Percentiles rank a stretch among this genome's conserved stretches.
Evolutionary conservation across 805 yeast genomes (phyloP).

Genomic region (Wickerhamomyces strasburgensis): DNA sequence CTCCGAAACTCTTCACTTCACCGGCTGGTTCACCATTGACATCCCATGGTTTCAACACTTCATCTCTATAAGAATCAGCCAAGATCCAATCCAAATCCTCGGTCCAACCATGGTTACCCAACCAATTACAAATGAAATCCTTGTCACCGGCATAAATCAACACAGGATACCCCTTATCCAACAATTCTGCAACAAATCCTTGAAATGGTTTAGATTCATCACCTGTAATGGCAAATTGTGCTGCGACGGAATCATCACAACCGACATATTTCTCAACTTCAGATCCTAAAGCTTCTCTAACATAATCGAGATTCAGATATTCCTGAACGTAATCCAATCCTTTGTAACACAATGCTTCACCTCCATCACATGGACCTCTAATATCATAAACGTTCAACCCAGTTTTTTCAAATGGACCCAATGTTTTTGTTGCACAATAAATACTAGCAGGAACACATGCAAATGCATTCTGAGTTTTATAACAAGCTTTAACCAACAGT

Average conservation of each 20-base stretch:
- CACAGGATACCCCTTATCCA: slow-evolving; percentile 70
- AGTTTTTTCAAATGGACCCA: slow-evolving; percentile 67
- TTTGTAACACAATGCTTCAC: slow-evolving; percentile 66
- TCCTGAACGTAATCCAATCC: slow-evolving; percentile 65
- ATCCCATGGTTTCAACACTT: slow-evolving; percentile 39
- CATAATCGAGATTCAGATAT: slow-evolving; percentile 68
- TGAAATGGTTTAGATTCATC: slow-evolving; percentile 87
- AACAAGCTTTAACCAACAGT: slow-evolving; percentile 59
- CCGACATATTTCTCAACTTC: slow-evolving; percentile 69
- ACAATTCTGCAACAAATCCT: slow-evolving; percentile 59
- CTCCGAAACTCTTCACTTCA: slow-evolving; percentile 63
- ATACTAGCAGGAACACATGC: slow-evolving; percentile 80
- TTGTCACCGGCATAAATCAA: slow-evolving; percentile 92
- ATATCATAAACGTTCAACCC: slow-evolving; percentile 88
- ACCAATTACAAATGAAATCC: slow-evolving; percentile 90
- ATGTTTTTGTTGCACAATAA: slow-evolving; percentile 68
- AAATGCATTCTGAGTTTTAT: slow-evolving; percentile 55
- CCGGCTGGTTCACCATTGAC: slow-evolving; percentile 49
- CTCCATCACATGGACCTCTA: slow-evolving; percentile 70
- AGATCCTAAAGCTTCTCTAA: slow-evolving; percentile 75
- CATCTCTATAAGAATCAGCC: slow-evolving; percentile 39
- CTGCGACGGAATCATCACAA: slow-evolving; percentile 64
- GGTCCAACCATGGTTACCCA: slow-evolving; percentile 85
- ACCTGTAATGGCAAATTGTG: slow-evolving; percentile 69
- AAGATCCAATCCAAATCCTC: slow-evolving; percentile 63